phyloP scores from a whole-genome alignment of 345 rosid genomes.

The Lenwebbia sp. region DNA sequence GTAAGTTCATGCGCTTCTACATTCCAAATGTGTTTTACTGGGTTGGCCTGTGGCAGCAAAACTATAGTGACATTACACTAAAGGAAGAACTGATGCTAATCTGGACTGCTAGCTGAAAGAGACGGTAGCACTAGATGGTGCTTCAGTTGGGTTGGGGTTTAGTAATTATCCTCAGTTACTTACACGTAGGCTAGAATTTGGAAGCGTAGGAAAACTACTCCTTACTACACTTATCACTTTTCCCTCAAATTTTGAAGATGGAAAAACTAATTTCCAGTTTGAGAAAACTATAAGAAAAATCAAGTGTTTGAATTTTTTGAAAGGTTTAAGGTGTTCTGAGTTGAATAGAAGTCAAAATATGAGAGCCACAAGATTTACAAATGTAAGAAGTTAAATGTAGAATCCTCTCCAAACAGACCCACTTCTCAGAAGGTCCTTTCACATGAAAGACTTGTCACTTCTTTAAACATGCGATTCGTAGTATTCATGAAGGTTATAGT shows the following conservation, averaged over 20 bases:
- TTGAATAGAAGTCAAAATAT: not conserved
- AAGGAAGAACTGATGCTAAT: not conserved
- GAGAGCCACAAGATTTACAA: not conserved
- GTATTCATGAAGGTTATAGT: not conserved
- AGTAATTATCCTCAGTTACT: not conserved
- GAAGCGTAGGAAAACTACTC: not conserved
- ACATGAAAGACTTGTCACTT: not conserved
- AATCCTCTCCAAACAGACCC: not conserved
- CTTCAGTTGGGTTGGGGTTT: not conserved
- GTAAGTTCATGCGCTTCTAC: conserved; percentile 14
- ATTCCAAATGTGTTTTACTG: not conserved
- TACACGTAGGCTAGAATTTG: not conserved
- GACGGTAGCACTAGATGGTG: not conserved
- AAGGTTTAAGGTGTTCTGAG: not conserved
- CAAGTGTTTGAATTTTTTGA: not conserved
- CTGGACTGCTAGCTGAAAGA: not conserved
- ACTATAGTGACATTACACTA: not conserved
- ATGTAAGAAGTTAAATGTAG: not conserved
- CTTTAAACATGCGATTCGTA: not conserved
- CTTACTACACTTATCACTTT: not conserved
- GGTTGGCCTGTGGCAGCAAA: not conserved
- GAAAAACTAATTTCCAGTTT: not conserved
- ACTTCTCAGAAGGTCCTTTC: not conserved
- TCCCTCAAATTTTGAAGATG: not conserved
- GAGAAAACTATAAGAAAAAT: not conserved